Evolutionary conservation across 1,284 basidiomycete species (phyloP).

Genomic region (Leccinum pallidistipes): DNA sequence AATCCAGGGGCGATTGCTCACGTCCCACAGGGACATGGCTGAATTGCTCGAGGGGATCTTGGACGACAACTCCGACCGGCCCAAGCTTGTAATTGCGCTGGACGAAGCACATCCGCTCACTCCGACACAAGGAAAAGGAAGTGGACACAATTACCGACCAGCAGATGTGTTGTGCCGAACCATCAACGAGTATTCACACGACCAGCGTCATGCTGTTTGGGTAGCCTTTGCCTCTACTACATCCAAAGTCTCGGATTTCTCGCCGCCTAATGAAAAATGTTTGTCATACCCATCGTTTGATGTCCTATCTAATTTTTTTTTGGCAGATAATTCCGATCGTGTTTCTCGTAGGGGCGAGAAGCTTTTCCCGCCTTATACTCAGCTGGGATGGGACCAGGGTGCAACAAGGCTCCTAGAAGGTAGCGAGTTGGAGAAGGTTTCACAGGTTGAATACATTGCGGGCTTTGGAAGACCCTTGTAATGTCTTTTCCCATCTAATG

Average conservation of each 20-base stretch:
- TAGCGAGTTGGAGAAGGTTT: neutral
- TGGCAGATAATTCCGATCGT: constrained; percentile 7
- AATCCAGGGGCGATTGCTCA: neutral
- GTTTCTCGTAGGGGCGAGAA: neutral
- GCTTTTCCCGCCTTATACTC: constrained; percentile 14
- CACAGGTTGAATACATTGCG: neutral
- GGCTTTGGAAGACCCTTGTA: constrained; percentile 6
- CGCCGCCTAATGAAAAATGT: constrained; percentile 7
- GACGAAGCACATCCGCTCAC: constrained; percentile 9
- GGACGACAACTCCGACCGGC: neutral
- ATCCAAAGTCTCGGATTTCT: constrained; percentile 12
- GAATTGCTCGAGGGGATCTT: neutral
- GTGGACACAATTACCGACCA: neutral
- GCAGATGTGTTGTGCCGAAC: constrained; percentile 7
- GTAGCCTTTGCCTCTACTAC: constrained; percentile 17
- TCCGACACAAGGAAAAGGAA: neutral
- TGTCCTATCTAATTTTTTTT: neutral
- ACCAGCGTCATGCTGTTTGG: constrained; percentile 6
- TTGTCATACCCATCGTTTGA: neutral
- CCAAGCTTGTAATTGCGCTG: constrained; percentile 6
- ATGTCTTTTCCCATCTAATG: neutral
- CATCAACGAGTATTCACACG: constrained; percentile 5
- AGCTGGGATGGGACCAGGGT: constrained; percentile 11
- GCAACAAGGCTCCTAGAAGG: neutral
- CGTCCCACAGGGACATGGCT: neutral